Evolutionary conservation across 1,139 yeast species (phyloP).

Genomic region (Lodderomyces margitis): DNA sequence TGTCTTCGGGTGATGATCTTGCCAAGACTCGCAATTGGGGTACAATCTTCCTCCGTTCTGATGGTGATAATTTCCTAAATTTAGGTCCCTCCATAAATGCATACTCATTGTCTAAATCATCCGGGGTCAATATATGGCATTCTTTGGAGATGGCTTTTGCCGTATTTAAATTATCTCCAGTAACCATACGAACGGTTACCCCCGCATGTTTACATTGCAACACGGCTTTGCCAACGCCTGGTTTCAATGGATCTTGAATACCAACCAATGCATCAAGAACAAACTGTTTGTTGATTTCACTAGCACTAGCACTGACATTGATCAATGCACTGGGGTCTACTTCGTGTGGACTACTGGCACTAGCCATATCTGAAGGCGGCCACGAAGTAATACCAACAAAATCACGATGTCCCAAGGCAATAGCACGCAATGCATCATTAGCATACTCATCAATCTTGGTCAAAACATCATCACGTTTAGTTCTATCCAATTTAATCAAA

Average conservation of each 20-base stretch:
- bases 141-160: slow-evolving; percentile 87
- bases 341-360: slow-evolving; percentile 26
- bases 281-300: slow-evolving; percentile 34
- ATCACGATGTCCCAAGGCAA: slow-evolving; percentile 79
- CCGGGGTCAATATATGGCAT: slow-evolving; percentile 73
- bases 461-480: slow-evolving; percentile 33
- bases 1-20: slow-evolving; percentile 94
- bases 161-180: slow-evolving; percentile 90
- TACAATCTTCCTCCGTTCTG: slow-evolving; percentile 58
- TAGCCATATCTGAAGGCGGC: slow-evolving; percentile 58
- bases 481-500: slow-evolving; percentile 25
- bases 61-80: slow-evolving; percentile 64
- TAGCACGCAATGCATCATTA: slow-evolving; percentile 75
- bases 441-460: slow-evolving; percentile 65
- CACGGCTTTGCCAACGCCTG: slow-evolving; percentile 89
- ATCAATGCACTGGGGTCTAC: slow-evolving; percentile 52
- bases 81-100: slow-evolving; percentile 92
- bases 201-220: slow-evolving; percentile 85
- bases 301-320: slow-evolving; percentile 20
- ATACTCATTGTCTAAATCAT: slow-evolving; percentile 49
- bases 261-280: slow-evolving; percentile 77
- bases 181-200: slow-evolving; percentile 93
- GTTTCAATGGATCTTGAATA: slow-evolving; percentile 89
- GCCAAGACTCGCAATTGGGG: slow-evolving; percentile 84
- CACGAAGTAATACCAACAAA: slow-evolving; percentile 49